Percentiles rank a stretch among this genome's conserved stretches.
phyloP scores from a whole-genome alignment of 2,329 filamentous ascomycete species.

The Monosporascus sp. region DNA sequence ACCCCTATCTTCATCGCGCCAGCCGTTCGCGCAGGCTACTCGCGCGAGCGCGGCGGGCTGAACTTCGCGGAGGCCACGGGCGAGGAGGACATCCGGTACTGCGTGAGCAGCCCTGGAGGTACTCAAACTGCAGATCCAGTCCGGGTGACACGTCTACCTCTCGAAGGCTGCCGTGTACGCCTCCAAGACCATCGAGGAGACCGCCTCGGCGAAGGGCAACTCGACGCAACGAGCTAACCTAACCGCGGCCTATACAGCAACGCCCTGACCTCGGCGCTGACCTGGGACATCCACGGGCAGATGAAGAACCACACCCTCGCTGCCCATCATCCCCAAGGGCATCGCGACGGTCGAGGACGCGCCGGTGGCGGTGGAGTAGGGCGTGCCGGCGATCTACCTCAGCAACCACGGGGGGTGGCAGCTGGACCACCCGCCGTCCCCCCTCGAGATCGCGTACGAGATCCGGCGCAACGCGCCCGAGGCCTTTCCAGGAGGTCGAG shows the following conservation, averaged over 20 bases:
- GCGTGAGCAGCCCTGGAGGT: slow-evolving; percentile 14
- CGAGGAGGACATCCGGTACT: slow-evolving; percentile 40
- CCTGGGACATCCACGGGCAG: background rate
- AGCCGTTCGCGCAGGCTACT: slow-evolving; percentile 38
- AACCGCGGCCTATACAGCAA: background rate
- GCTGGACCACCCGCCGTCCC: slow-evolving; percentile 31
- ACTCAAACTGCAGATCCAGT: background rate
- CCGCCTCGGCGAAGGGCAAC: slow-evolving; percentile 29
- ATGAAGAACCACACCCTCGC: background rate
- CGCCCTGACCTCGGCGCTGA: slow-evolving; percentile 5
- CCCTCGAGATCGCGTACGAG: slow-evolving; percentile 28
- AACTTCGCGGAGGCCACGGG: slow-evolving; percentile 42
- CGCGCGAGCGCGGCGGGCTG: slow-evolving; percentile 38
- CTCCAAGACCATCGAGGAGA: slow-evolving; percentile 30
- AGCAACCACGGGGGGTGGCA: slow-evolving; percentile 39
- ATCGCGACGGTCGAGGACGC: slow-evolving; percentile 7
- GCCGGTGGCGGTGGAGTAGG: slow-evolving; percentile 1
- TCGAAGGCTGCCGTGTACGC: background rate
- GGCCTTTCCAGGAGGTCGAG: slow-evolving; percentile 28
- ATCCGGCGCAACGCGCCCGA: slow-evolving; percentile 31
- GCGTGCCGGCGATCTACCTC: slow-evolving; percentile 26
- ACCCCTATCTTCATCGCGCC: slow-evolving; percentile 46
- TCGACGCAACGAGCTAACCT: slow-evolving; percentile 5
- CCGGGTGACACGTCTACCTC: background rate
- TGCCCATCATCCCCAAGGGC: slow-evolving; percentile 8